These are phyloP conservation scores for Gypsophila paniculata DNA, from an alignment of 179 eudicot species.

Conservation along the genomic window DNA sequence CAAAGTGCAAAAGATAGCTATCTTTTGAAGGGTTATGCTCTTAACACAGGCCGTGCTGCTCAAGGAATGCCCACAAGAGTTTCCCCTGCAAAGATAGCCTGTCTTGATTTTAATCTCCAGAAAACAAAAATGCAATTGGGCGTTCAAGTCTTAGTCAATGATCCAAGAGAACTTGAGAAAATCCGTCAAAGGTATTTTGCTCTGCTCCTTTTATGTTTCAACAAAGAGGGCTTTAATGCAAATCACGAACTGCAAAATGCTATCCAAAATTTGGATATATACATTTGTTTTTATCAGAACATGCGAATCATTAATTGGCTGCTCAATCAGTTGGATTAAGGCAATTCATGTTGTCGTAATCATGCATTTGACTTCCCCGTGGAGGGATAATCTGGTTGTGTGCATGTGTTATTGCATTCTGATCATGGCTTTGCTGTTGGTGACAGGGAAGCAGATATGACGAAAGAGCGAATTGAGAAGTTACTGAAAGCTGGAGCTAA, in stretches of 20 bases:
- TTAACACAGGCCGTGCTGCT: slow-evolving; percentile 97
- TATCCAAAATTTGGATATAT: not conserved
- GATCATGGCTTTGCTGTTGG: not conserved
- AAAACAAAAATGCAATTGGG: slow-evolving; percentile 99
- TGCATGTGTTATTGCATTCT: not conserved
- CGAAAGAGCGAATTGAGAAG: slow-evolving; percentile 91
- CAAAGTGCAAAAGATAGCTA: slow-evolving; percentile 90
- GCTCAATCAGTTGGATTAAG: not conserved
- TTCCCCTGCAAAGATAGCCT: slow-evolving; percentile 88
- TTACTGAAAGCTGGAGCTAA: slow-evolving; percentile 90
- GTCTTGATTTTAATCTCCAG: slow-evolving; percentile 93
- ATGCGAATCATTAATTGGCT: not conserved
- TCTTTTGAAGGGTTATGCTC: slow-evolving; percentile 90
- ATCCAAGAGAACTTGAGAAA: slow-evolving; percentile 95
- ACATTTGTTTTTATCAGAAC: not conserved
- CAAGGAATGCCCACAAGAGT: slow-evolving; percentile 95
- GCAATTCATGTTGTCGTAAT: not conserved
- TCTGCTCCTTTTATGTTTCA: not conserved
- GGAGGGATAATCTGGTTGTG: not conserved
- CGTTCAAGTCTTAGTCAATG: slow-evolving; percentile 85
- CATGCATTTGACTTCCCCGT: not conserved
- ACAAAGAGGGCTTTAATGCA: not conserved
- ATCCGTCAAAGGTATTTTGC: slow-evolving; percentile 77
- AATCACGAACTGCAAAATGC: slow-evolving; percentile 2
- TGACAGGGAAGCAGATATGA: slow-evolving; percentile 92